Evolutionary conservation across 306 rosid species (phyloP).

Genomic region (Boehmeria nivea): DNA sequence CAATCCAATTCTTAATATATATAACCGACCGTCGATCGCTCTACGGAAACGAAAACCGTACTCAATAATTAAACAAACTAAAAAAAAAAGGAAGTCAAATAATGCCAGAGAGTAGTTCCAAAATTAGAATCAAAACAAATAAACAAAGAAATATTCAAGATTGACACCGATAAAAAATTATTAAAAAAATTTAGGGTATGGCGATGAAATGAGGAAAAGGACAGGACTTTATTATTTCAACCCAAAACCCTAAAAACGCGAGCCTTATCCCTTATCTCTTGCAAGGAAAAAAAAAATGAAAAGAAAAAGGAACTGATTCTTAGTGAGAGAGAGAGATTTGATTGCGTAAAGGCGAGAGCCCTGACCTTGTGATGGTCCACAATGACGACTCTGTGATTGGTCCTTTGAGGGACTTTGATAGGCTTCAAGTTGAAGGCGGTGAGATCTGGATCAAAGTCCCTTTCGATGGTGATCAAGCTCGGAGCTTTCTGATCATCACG

Average conservation of each 20-base stretch:
- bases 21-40: no score
- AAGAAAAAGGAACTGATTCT: no score
- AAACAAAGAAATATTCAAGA: no score
- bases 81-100: background rate
- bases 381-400: slow-evolving; percentile 17
- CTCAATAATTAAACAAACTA: background rate
- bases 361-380: slow-evolving; percentile 34
- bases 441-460: slow-evolving; percentile 8
- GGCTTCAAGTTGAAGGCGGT: slow-evolving; percentile 11
- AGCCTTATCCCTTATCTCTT: slow-evolving; percentile 15
- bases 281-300: background rate
- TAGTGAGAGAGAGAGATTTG: background rate
- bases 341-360: background rate
- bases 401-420: slow-evolving; percentile 25
- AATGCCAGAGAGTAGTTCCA: background rate
- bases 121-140: background rate
- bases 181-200: background rate
- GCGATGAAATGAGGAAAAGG: slow-evolving; percentile 12
- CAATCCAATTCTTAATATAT: background rate
- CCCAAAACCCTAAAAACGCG: slow-evolving; percentile 29
- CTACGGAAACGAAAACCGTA: no score
- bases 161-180: background rate
- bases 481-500: background rate
- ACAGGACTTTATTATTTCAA: slow-evolving; percentile 12
- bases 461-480: slow-evolving; percentile 4